Conservation (phyloP, 768 basidiomycete genomes). For the Rhodotorula graminis region DNA sequence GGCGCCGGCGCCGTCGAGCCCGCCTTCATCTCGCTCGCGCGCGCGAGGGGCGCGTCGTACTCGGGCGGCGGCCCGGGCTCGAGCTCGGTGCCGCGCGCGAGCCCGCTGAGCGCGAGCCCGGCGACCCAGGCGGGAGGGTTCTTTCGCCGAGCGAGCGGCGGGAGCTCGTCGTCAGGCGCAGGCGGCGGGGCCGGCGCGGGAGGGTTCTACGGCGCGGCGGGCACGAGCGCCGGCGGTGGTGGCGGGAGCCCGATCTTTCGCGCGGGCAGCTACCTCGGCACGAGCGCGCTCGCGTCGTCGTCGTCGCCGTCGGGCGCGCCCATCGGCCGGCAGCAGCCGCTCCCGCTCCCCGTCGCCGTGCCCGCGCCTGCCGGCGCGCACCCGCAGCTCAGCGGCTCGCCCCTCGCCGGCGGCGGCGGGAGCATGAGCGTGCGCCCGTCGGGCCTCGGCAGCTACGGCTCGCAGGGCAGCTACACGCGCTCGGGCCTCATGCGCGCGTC, state of each 20-base stretch:
- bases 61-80: neutral
- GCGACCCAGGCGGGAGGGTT: neutral
- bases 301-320: slow-evolving; percentile 7
- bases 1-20: slow-evolving; percentile 24
- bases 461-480: neutral
- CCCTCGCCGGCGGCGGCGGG: neutral
- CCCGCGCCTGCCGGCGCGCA: too few relatives aligned
- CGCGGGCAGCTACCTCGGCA: slow-evolving; percentile 23
- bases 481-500: neutral
- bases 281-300: neutral
- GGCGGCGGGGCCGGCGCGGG: too few relatives aligned
- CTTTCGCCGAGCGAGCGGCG: slow-evolving; percentile 9
- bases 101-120: neutral
- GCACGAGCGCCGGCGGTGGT: neutral
- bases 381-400: neutral
- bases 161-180: too few relatives aligned
- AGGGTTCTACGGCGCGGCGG: too few relatives aligned
- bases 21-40: slow-evolving; percentile 32
- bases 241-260: slow-evolving; percentile 30
- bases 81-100: slow-evolving; percentile 14
- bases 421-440: neutral
- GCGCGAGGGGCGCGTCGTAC: slow-evolving; percentile 16
- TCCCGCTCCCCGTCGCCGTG: neutral
- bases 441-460: neutral
- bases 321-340: neutral